Conservation (phyloP, 331 rosid genomes). For the Quercus tomentella region DNA sequence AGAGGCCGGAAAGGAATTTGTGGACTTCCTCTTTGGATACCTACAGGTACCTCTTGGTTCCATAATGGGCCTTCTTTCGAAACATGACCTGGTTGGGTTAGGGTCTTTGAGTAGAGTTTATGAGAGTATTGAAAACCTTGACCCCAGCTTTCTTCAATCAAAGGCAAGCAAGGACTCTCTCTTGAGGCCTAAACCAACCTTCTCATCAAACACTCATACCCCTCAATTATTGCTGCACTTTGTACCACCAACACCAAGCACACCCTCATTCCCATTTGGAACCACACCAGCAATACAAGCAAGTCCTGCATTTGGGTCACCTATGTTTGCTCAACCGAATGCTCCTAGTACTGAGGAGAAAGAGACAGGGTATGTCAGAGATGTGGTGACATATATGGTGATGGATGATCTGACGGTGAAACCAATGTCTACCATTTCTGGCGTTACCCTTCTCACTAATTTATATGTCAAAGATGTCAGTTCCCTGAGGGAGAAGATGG, state of each 20-base stretch:
- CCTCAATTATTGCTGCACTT: not conserved
- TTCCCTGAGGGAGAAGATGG: not conserved
- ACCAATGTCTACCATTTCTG: not conserved
- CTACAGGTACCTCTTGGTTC: not conserved
- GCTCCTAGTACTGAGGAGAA: not conserved
- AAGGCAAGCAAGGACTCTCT: not conserved
- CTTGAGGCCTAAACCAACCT: not conserved
- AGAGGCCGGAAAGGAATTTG: not conserved
- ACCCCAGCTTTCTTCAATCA: not conserved
- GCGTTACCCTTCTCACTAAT: not conserved
- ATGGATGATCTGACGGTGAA: not conserved
- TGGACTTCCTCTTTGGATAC: not conserved
- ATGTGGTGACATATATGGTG: not conserved
- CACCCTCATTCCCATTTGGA: too few species aligned
- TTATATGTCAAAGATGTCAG: not conserved
- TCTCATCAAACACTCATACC: not conserved
- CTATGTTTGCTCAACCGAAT: too few species aligned
- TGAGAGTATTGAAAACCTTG: not conserved
- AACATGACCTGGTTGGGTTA: not conserved
- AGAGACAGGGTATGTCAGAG: not conserved
- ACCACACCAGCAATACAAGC: rapidly evolving
- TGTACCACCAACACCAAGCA: not conserved
- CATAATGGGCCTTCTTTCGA: not conserved
- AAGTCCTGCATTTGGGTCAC: too few species aligned
- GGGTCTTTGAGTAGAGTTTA: not conserved